phyloP scores from a whole-genome alignment of 2,329 filamentous ascomycete species.

The Scopulariopsis brevicaulis region DNA sequence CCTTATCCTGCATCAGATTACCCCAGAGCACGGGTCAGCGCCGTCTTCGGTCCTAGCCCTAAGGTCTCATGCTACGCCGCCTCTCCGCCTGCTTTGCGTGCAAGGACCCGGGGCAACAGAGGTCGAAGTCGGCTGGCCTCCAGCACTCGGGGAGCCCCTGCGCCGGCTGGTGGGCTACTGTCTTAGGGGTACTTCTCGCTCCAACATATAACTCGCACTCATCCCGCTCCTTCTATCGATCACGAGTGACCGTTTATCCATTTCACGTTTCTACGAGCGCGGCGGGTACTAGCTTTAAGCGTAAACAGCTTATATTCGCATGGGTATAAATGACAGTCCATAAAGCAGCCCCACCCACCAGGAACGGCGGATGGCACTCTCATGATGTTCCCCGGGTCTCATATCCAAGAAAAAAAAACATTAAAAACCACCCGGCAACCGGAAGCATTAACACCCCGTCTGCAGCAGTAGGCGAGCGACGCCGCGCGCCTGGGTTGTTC shows the following conservation, averaged over 20 bases:
- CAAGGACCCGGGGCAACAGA: neutral
- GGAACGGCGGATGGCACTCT: neutral
- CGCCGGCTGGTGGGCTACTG: neutral
- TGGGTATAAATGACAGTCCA: neutral
- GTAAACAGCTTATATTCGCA: neutral
- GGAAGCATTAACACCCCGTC: neutral
- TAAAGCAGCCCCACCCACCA: neutral
- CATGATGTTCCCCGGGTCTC: neutral
- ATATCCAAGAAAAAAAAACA: neutral
- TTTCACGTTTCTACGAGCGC: neutral
- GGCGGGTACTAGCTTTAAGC: neutral
- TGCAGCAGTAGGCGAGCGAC: neutral
- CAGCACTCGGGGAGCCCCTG: neutral
- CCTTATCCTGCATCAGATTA: neutral
- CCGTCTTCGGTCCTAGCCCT: neutral
- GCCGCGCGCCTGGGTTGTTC: neutral
- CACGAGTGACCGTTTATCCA: neutral
- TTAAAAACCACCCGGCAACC: neutral
- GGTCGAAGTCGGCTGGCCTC: neutral
- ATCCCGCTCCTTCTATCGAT: neutral
- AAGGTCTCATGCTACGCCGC: neutral
- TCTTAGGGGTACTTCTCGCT: neutral
- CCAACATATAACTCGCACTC: neutral
- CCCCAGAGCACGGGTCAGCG: too few relatives aligned
- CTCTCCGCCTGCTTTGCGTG: neutral